phyloP scores from a whole-genome alignment of 495 filamentous ascomycete species.

The Annulohypoxylon moriforme region DNA sequence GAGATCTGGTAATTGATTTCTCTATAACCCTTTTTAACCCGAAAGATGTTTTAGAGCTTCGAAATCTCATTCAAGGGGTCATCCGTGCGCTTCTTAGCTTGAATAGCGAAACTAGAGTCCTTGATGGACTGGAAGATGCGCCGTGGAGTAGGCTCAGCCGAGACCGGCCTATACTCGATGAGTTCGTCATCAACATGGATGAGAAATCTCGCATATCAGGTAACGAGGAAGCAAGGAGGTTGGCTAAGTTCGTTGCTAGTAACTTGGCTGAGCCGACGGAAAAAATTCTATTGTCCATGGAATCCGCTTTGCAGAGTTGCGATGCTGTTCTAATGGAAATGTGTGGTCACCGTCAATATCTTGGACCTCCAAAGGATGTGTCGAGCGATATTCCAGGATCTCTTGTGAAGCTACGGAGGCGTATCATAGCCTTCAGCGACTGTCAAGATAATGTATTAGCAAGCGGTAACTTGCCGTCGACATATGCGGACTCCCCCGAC shows the following conservation, averaged over 20 bases:
- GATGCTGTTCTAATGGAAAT: slow-evolving; percentile 63
- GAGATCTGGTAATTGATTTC: slow-evolving; percentile 66
- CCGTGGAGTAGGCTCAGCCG: background rate
- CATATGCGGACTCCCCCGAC: slow-evolving; percentile 52
- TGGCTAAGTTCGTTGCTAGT: slow-evolving; percentile 51
- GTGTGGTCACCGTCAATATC: slow-evolving; percentile 57
- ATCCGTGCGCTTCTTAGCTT: slow-evolving; percentile 61
- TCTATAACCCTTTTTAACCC: slow-evolving; percentile 62
- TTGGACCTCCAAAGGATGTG: slow-evolving; percentile 51
- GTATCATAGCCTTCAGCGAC: slow-evolving; percentile 50
- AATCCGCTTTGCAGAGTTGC: slow-evolving; percentile 53
- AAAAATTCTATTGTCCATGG: slow-evolving; percentile 59
- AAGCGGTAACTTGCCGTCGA: slow-evolving; percentile 49
- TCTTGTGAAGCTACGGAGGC: slow-evolving; percentile 50
- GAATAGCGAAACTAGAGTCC: slow-evolving; percentile 57
- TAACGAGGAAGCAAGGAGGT: slow-evolving; percentile 37
- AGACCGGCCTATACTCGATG: slow-evolving; percentile 20
- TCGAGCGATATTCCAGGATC: slow-evolving; percentile 50
- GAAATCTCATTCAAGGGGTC: slow-evolving; percentile 65
- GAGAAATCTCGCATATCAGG: slow-evolving; percentile 12
- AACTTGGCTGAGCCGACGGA: slow-evolving; percentile 59
- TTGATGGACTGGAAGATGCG: slow-evolving; percentile 42
- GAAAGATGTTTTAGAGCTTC: slow-evolving; percentile 57
- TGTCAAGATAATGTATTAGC: slow-evolving; percentile 47
- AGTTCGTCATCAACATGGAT: slow-evolving; percentile 54